Evolutionary conservation across 805 yeast genomes (phyloP).

Genomic region (Starmerella asiatica): DNA sequence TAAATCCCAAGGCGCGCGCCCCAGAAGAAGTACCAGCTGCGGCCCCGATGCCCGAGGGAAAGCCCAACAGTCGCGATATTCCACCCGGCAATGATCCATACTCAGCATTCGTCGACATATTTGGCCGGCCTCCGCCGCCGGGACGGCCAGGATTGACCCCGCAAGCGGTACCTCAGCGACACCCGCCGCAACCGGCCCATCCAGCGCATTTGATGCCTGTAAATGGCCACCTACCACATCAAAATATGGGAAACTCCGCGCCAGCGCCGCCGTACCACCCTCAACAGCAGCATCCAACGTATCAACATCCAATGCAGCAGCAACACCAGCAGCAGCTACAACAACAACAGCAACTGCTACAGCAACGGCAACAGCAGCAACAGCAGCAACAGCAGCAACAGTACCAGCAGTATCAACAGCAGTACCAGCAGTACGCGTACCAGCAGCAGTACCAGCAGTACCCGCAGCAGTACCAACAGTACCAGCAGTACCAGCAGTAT

Average conservation of each 20-base stretch:
- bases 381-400: neutral
- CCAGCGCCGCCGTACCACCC: too few species aligned
- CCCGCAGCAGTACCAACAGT: neutral
- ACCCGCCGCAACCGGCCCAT: constrained; percentile 1
- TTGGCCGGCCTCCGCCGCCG: constrained; percentile 28
- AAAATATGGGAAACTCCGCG: too few species aligned
- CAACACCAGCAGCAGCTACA: neutral
- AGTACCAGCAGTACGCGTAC: neutral
- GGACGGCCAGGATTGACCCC: constrained; percentile 24
- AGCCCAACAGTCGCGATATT: constrained; percentile 1
- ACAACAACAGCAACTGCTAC: neutral
- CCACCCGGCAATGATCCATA: constrained; percentile 14
- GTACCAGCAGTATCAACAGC: neutral
- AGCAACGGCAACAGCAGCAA: neutral
- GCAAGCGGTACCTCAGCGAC: neutral
- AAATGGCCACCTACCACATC: too few species aligned
- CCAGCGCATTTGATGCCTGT: too few species aligned
- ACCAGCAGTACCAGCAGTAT: neutral
- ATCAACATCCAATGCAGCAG: neutral
- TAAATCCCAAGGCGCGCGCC: too few species aligned
- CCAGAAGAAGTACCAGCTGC: too few species aligned
- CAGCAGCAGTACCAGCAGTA: neutral
- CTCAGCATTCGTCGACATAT: constrained; percentile 26
- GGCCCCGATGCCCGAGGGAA: constrained; percentile 10
- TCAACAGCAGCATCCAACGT: too few species aligned